These are phyloP conservation scores for Casaregolazyma suthepensis DNA, from an alignment of 1,139 yeast genomes.

Conservation along the genomic window DNA sequence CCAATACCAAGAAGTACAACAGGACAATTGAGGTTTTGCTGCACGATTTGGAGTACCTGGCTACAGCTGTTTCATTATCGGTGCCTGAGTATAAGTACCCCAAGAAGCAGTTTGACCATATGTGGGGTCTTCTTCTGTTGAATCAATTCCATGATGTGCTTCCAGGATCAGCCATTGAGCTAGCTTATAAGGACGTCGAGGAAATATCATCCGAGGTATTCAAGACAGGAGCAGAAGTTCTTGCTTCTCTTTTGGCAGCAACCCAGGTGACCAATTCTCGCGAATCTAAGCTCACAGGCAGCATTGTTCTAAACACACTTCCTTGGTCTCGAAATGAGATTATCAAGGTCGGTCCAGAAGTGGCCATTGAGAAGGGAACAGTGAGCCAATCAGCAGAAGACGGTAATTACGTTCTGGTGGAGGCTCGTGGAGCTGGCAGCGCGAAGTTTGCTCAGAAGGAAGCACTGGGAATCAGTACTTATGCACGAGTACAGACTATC, in stretches of 20 bases:
- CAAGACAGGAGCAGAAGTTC: conserved; percentile 46
- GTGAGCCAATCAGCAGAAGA: conserved; percentile 9
- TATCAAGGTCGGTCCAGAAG: conserved; percentile 33
- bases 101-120: conserved; percentile 50
- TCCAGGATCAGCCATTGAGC: conserved; percentile 95
- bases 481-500: conserved; percentile 31
- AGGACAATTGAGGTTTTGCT: conserved; percentile 67
- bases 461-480: conserved; percentile 9
- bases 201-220: conserved; percentile 63
- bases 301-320: conserved; percentile 46
- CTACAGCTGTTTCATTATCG: conserved; percentile 62
- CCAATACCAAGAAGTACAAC: conserved; percentile 68
- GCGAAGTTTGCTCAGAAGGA: conserved; percentile 10
- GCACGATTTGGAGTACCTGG: conserved; percentile 79
- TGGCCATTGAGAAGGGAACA: conserved; percentile 5
- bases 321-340: conserved; percentile 66
- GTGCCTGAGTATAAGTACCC: conserved; percentile 62
- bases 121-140: conserved; percentile 83
- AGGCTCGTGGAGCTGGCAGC: conserved; percentile 17
- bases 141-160: conserved; percentile 96
- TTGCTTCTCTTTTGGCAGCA: conserved; percentile 42
- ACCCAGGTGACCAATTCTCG: conserved; percentile 8
- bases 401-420: conserved; percentile 15
- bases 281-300: background rate
- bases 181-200: conserved; percentile 89